Evolutionary conservation across 179 eudicot genomes (phyloP), one percentile per base, ranked within the genome.

Genomic region (Gypsophila paniculata): DNA sequence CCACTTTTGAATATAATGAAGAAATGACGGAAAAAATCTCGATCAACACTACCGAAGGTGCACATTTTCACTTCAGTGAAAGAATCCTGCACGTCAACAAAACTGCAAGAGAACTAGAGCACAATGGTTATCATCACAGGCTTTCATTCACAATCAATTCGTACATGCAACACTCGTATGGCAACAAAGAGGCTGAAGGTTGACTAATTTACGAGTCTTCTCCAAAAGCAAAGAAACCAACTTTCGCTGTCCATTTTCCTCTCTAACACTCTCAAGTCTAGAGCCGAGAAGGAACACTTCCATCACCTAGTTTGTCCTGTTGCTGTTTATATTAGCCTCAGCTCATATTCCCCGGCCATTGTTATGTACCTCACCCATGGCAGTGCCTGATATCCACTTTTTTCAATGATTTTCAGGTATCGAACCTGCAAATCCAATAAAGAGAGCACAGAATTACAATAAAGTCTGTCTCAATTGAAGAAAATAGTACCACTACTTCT

Each of bases 341-440:
- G 79, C 81, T 89, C 94, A 69, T 90, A 90, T 68, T 90, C 94
- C 13, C 97, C 94, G 5, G 94, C 97, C 90, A 82, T 87, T 34
- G 97, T 89, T 71, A 87, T 87, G 79, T 89, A 89, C 80, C 94
- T 82, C 77, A 91, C 97, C 94, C 97, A 87, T 9, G 97, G 97
- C 53, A 91, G 88, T 39, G 97, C 94, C 77, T 91, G 97, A 69
- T 89, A 89, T 68, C 97, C 97, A 73, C 94, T 91, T 68, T 91
- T 91, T 77, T 91, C 97, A 7, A 91, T 89, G 76, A 91, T 86
- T 81, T 89, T 91, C 80, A 91, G 83, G 80, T 89, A 91, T 11
- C 91, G 88, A 74, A 91, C 94, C 97, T 91, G 75, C 68, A 80
- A 66, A 74, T 77, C 39, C 51, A 68, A 58, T 18, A 61, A 53